phyloP scores from a whole-genome alignment of 1,284 basidiomycete species.

The Naganishia sp. region DNA sequence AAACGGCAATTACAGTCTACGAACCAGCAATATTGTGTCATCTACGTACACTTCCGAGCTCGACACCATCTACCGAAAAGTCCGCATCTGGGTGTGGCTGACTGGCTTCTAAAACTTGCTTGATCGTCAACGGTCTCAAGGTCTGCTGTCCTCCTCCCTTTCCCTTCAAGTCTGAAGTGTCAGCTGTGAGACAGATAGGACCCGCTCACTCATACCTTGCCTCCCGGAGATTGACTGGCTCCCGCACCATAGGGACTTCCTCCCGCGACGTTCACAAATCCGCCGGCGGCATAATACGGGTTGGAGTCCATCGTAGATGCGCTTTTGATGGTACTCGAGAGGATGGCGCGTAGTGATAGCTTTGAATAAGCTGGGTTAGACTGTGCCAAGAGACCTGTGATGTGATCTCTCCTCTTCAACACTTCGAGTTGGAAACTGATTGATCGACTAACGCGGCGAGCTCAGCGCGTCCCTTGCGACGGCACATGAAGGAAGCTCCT shows the following conservation, averaged over 20 bases:
- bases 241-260: slow-evolving; percentile 21
- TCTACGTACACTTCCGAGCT: slow-evolving; percentile 72
- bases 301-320: slow-evolving; percentile 12
- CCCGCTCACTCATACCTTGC: slow-evolving; percentile 2
- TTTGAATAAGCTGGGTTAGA: too few species aligned
- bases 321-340: neutral
- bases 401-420: neutral
- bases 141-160: slow-evolving; percentile 60
- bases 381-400: too few species aligned
- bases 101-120: slow-evolving; percentile 72
- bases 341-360: neutral
- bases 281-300: slow-evolving; percentile 24
- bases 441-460: neutral
- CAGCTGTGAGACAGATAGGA: neutral
- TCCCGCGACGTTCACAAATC: slow-evolving; percentile 20
- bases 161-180: slow-evolving; percentile 10
- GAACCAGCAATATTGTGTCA: neutral
- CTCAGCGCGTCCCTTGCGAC: neutral
- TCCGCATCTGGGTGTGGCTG: slow-evolving; percentile 87
- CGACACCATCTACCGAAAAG: slow-evolving; percentile 76
- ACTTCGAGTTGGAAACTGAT: too few species aligned
- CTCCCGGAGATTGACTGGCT: slow-evolving; percentile 22
- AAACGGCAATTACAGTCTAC: neutral
- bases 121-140: slow-evolving; percentile 80
- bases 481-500: slow-evolving; percentile 20